Evolutionary conservation across 2,329 filamentous ascomycete species (phyloP).

Genomic region (Cladosporium sp.): DNA sequence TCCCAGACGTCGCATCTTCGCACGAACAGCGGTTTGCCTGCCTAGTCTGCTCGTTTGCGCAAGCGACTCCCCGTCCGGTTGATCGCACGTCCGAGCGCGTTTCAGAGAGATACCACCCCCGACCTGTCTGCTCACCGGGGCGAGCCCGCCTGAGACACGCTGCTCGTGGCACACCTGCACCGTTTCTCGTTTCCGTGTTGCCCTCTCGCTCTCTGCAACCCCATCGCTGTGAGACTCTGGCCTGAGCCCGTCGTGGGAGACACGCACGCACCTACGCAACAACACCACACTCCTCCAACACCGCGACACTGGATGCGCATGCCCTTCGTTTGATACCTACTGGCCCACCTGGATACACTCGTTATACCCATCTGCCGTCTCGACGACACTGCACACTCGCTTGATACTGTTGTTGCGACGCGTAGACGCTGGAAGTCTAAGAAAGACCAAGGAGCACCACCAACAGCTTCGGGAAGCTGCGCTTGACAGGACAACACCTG

Average conservation of each 20-base stretch:
- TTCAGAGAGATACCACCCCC: constrained; percentile 11
- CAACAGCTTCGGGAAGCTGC: constrained; percentile 1
- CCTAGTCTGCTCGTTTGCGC: constrained; percentile 1
- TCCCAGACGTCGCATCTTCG: not conserved
- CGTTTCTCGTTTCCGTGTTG: constrained; percentile 10
- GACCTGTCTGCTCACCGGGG: constrained; percentile 2
- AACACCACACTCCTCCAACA: constrained; percentile 1
- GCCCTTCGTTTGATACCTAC: constrained; percentile 9
- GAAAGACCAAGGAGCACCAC: not conserved
- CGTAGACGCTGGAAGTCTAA: constrained; percentile 7
- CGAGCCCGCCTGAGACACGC: constrained; percentile 13
- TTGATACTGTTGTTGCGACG: not conserved
- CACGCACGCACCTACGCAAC: not conserved
- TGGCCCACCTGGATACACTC: constrained; percentile 8
- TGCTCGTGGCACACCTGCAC: constrained; percentile 6
- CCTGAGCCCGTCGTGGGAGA: constrained; percentile 1
- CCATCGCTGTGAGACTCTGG: not conserved
- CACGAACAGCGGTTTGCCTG: not conserved
- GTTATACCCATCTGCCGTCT: constrained; percentile 1
- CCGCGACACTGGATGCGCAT: constrained; percentile 14
- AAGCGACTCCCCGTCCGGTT: constrained; percentile 6
- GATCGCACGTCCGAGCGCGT: constrained; percentile 11
- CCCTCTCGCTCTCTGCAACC: constrained; percentile 7
- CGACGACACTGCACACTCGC: constrained; percentile 11
- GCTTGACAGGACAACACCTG: constrained; percentile 4